These are phyloP conservation scores for Talaromyces trachyspermus DNA, from an alignment of 495 filamentous ascomycete species.

Conservation along the genomic window DNA sequence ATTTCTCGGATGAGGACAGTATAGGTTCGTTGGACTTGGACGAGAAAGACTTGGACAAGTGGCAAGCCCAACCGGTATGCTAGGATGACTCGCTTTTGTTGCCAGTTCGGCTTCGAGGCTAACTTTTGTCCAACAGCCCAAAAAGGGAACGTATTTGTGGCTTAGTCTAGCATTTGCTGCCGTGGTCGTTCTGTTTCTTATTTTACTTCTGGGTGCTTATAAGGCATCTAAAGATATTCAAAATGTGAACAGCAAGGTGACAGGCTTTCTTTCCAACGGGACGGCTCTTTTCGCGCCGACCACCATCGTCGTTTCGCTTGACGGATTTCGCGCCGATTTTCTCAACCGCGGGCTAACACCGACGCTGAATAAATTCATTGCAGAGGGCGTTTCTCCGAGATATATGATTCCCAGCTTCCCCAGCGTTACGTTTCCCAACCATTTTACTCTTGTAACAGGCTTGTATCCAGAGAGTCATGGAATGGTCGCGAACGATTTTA, in stretches of 20 bases:
- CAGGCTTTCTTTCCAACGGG: conserved; percentile 44
- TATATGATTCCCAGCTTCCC: conserved; percentile 94
- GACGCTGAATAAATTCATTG: conserved; percentile 68
- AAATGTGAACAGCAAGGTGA: conserved; percentile 14
- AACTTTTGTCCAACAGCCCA: conserved; percentile 3
- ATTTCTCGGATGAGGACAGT: conserved; percentile 29
- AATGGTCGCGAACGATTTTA: conserved; percentile 92
- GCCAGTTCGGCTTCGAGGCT: too few species aligned
- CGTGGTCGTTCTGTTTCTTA: conserved; percentile 43
- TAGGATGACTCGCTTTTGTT: too few species aligned
- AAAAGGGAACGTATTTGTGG: background rate
- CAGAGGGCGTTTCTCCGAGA: conserved; percentile 74
- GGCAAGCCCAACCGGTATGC: conserved; percentile 7
- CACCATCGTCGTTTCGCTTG: conserved; percentile 87
- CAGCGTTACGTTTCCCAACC: conserved; percentile 95
- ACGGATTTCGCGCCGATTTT: conserved; percentile 97
- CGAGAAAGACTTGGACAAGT: conserved; percentile 10
- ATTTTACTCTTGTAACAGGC: conserved; percentile 90
- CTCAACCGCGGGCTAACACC: conserved; percentile 77
- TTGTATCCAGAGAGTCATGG: conserved; percentile 91
- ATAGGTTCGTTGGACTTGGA: conserved; percentile 36
- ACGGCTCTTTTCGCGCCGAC: conserved; percentile 82
- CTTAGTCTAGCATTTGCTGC: conserved; percentile 26
- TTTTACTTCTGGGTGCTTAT: conserved; percentile 48
- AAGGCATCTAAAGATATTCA: conserved; percentile 38